Evolutionary conservation across 371 early-diverging fungal species (phyloP), one percentile per base, ranked within the genome.

Genomic region (Mucor mucedo): DNA sequence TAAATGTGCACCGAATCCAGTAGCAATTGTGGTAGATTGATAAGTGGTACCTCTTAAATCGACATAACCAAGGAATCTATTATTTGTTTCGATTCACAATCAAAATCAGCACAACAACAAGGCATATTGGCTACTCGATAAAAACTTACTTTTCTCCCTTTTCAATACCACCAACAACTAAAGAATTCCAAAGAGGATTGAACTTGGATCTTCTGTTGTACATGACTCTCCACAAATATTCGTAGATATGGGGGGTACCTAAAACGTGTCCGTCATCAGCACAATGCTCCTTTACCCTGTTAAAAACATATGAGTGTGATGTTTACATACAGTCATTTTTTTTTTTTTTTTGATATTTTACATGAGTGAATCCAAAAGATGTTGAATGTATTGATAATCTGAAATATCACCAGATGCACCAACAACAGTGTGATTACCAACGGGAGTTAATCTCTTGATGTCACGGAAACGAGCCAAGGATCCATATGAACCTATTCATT

Each of bases 1-100:
- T 56, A 99, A 76, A 79, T 98, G 90, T 39, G 89, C 90, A 40
- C 99, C 99, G 74, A 94, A 96, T 32, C 99, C 99, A 40, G 99
- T 98, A 41, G 99, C 98, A 65, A 99, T 93, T 27, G 95, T 92
- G 14, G 91, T 73, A 5, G 96, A 75, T 70, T 94, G 87, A 75
- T 97, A 98, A 27, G 97, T 96, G 28, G 98, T 98, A 41, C 99
- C 99, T 72, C 93, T 90, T 55, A 96, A 81, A 77, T 99, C 97
- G 52, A 99, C 95, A 67, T 84, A 97, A 7, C 99, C 99, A 58
- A 99, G 86, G 82, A 97, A 94, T 78, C 74, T 50, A 50, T 21
- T 21, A 49, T 30, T 6, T 50, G 5, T 28, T 21, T 9, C 21
- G 21, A 16, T 8, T 1, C 9, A 5, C 5, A 28, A 50, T 48